Percentiles rank a stretch among this genome's conserved stretches.
These are phyloP conservation scores for Trichosphaerium sp. DNA, from an alignment of 78 protist genomes.

Conservation along the genomic window DNA sequence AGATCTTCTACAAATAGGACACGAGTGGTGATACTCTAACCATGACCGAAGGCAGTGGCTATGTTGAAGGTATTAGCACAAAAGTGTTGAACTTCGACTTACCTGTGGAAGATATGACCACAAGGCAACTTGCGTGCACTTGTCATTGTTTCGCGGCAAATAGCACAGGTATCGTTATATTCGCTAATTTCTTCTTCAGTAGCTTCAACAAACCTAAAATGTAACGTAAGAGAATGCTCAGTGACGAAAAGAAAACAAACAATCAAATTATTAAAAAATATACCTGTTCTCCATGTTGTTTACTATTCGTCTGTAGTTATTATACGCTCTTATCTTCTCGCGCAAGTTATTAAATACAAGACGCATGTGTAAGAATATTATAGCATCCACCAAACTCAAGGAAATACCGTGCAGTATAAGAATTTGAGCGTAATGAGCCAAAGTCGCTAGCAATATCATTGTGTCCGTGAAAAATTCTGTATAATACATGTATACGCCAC, in stretches of 20 bases:
- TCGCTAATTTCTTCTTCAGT: slow-evolving; percentile 14
- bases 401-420: slow-evolving; percentile 43
- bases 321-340: slow-evolving; percentile 26
- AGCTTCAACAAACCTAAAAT: not conserved
- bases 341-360: not conserved
- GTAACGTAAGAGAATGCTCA: not conserved
- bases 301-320: slow-evolving; percentile 44
- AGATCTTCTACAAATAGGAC: slow-evolving; percentile 66
- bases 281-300: slow-evolving; percentile 35
- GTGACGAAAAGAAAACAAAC: not conserved
- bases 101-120: slow-evolving; percentile 55
- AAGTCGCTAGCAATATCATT: slow-evolving; percentile 14
- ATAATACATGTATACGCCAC: slow-evolving; percentile 47
- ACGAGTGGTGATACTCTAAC: slow-evolving; percentile 61
- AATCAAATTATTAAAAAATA: not conserved
- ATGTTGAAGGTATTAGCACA: not conserved
- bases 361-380: slow-evolving; percentile 36
- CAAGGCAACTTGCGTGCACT: slow-evolving; percentile 58
- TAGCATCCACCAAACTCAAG: slow-evolving; percentile 51
- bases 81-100: not conserved
- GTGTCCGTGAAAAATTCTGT: slow-evolving; percentile 62
- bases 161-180: slow-evolving; percentile 56
- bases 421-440: slow-evolving; percentile 52
- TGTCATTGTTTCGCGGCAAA: slow-evolving; percentile 55
- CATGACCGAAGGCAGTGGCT: slow-evolving; percentile 67